Evolutionary conservation across 352 stramenopile genomes (phyloP).

Genomic region (Phytophthora idaei): DNA sequence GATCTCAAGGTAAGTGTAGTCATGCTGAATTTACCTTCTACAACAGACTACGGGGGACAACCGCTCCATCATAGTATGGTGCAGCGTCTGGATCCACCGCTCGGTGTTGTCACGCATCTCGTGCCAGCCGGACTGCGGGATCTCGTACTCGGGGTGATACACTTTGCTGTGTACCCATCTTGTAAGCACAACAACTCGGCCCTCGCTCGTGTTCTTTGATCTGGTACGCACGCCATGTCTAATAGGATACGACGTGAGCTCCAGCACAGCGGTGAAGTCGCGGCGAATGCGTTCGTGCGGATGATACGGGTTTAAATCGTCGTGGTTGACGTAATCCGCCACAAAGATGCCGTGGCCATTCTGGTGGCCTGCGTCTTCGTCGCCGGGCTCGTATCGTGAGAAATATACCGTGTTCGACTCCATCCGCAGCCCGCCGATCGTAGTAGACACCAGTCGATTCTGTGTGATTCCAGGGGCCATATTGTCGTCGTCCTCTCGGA

Average conservation of each 20-base stretch:
- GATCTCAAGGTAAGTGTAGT: not conserved
- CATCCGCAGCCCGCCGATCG: slow-evolving; percentile 33
- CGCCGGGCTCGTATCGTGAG: slow-evolving; percentile 35
- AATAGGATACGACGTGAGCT: slow-evolving; percentile 38
- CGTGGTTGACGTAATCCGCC: slow-evolving; percentile 51
- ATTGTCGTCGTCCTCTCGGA: slow-evolving; percentile 54
- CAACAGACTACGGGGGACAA: slow-evolving; percentile 37
- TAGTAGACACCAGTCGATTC: slow-evolving; percentile 47
- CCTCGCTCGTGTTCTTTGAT: slow-evolving; percentile 30
- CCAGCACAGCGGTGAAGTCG: slow-evolving; percentile 41
- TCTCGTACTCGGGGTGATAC: slow-evolving; percentile 41
- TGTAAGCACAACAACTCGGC: slow-evolving; percentile 40
- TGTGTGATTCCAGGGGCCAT: slow-evolving; percentile 39
- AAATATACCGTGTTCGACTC: slow-evolving; percentile 54
- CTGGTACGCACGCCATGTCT: slow-evolving; percentile 27
- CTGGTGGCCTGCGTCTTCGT: slow-evolving; percentile 17
- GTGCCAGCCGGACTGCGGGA: slow-evolving; percentile 36
- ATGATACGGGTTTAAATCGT: slow-evolving; percentile 55
- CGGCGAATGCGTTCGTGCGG: slow-evolving; percentile 44
- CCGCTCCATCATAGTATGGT: slow-evolving; percentile 39
- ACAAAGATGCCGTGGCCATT: slow-evolving; percentile 46
- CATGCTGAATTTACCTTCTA: slow-evolving; percentile 9
- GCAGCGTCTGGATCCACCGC: slow-evolving; percentile 43
- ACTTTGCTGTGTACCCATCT: slow-evolving; percentile 42
- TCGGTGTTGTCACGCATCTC: slow-evolving; percentile 43